phyloP scores from a whole-genome alignment of 2,329 filamentous ascomycete genomes.

The Falciphora oryzae region DNA sequence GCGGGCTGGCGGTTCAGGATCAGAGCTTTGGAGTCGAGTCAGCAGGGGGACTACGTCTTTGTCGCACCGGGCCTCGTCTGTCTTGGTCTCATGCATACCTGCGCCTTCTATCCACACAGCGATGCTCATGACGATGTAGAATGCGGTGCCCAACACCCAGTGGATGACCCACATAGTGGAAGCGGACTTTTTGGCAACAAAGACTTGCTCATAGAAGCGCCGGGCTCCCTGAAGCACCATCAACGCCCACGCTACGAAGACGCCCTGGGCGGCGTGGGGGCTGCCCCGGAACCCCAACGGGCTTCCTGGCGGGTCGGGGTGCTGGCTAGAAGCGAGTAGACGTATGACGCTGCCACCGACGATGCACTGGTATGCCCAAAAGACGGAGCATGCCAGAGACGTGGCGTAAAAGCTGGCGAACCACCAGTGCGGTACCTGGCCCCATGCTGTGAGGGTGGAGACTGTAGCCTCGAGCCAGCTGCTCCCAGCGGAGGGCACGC shows the following conservation, averaged over 20 bases:
- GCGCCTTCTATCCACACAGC: conserved; percentile 81
- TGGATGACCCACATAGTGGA: conserved; percentile 83
- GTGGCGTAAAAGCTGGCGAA: conserved; percentile 83
- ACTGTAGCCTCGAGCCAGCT: conserved; percentile 23
- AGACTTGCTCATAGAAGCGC: conserved; percentile 69
- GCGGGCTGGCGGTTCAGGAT: neutral
- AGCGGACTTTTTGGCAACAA: conserved; percentile 58
- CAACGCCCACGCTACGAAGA: conserved; percentile 62
- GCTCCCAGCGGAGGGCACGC: conserved; percentile 7
- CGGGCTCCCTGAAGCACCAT: conserved; percentile 71
- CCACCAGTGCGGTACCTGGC: conserved; percentile 15
- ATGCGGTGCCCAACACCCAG: conserved; percentile 72
- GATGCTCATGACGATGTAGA: conserved; percentile 68
- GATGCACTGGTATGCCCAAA: conserved; percentile 66
- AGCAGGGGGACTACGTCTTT: neutral
- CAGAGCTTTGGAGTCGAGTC: neutral
- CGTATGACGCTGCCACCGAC: conserved; percentile 47
- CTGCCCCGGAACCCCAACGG: conserved; percentile 3
- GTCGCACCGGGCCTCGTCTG: neutral
- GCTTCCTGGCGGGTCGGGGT: conserved; percentile 16
- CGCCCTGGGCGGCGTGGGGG: conserved; percentile 27
- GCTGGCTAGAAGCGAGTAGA: conserved; percentile 33
- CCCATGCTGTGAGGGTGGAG: conserved; percentile 30
- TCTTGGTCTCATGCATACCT: conserved; percentile 41
- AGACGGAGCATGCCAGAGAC: conserved; percentile 62